A percentile compares a stretch with the other conserved stretches of the same genome.
These are phyloP conservation scores for Eucalyptus sp. DNA, from an alignment of 345 rosid genomes.

Conservation along the genomic window DNA sequence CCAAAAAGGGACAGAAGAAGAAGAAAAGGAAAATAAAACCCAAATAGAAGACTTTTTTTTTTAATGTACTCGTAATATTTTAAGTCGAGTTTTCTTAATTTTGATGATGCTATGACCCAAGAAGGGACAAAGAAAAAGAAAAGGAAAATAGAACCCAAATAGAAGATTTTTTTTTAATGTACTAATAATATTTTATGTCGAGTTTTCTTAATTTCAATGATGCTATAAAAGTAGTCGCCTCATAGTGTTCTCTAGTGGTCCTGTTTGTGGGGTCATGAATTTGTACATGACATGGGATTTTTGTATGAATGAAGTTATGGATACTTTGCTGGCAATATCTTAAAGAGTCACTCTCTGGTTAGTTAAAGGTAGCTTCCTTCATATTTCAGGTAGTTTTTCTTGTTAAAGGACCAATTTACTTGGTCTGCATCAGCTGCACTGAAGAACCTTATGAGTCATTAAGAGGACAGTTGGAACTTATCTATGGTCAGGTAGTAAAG, in stretches of 20 bases:
- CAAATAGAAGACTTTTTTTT: neutral
- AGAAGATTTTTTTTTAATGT: neutral
- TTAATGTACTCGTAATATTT: neutral
- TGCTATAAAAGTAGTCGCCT: neutral
- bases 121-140: neutral
- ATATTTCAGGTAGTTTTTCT: slow-evolving; percentile 77
- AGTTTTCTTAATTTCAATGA: neutral
- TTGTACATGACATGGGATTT: neutral
- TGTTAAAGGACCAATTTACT: slow-evolving; percentile 94
- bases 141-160: neutral
- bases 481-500: slow-evolving; percentile 83
- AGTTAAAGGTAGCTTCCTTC: neutral
- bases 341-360: neutral
- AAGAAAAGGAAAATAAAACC: neutral
- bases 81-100: neutral
- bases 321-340: neutral
- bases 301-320: neutral
- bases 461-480: slow-evolving; percentile 84
- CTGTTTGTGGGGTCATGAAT: neutral
- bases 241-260: neutral
- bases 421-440: slow-evolving; percentile 96
- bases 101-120: neutral
- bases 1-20: neutral
- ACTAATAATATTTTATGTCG: neutral
- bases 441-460: slow-evolving; percentile 89